A percentile compares a stretch with the other conserved stretches of the same genome.
These are phyloP conservation scores for Tolypocladium tundrense DNA, from an alignment of 2,329 filamentous ascomycete genomes.

Conservation along the genomic window DNA sequence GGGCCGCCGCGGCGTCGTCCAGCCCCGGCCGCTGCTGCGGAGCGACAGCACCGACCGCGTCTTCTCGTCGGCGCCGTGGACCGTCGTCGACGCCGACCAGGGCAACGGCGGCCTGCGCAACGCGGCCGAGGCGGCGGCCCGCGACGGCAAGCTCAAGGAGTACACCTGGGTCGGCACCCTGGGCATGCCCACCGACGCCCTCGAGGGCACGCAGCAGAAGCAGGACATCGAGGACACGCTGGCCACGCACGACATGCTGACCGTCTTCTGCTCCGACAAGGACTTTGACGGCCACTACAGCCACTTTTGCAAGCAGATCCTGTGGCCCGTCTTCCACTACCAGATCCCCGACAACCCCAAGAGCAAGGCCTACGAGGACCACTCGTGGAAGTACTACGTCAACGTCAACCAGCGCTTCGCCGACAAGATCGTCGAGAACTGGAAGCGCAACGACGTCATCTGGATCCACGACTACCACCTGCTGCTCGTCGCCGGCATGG, in stretches of 20 bases:
- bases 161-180: conserved; percentile 87
- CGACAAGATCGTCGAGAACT: conserved; percentile 79
- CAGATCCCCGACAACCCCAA: conserved; percentile 96
- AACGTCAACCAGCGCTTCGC: conserved; percentile 90
- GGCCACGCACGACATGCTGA: conserved; percentile 68
- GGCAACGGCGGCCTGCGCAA: conserved; percentile 90
- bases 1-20: conserved; percentile 45
- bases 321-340: conserved; percentile 98
- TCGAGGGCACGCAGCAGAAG: conserved; percentile 64
- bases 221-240: conserved; percentile 75
- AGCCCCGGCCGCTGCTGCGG: conserved; percentile 39
- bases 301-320: conserved; percentile 94
- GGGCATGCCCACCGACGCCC: conserved; percentile 85
- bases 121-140: conserved; percentile 67
- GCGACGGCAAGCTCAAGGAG: conserved; percentile 59
- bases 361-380: conserved; percentile 95
- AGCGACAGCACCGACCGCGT: conserved; percentile 58
- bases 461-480: conserved; percentile 97
- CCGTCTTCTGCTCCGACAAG: conserved; percentile 79
- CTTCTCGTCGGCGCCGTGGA: conserved; percentile 74
- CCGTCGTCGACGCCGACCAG: conserved; percentile 73
- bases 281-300: conserved; percentile 92
- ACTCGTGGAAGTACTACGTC: conserved; percentile 92
- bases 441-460: conserved; percentile 85
- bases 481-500: conserved; percentile 77